Conservation (phyloP, 495 filamentous ascomycete genomes). For the Alectoria sarmentosa region DNA sequence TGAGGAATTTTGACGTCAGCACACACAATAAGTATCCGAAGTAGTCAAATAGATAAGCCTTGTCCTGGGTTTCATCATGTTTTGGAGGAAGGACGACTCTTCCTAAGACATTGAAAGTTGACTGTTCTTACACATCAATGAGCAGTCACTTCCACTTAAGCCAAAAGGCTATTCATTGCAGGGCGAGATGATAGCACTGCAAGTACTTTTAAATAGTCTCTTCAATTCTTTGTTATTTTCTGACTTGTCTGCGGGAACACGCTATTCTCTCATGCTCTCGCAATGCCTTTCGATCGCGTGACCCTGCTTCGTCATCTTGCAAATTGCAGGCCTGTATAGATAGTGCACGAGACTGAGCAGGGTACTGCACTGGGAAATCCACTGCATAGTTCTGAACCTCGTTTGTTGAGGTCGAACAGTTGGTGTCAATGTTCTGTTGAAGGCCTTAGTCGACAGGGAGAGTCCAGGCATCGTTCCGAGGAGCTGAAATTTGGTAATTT, state of each 20-base stretch:
- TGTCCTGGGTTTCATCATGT: not conserved
- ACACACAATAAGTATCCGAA: not conserved
- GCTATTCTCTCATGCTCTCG: not conserved
- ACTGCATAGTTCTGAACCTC: not conserved
- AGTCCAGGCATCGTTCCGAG: not conserved
- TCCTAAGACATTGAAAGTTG: not conserved
- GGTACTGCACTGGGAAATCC: not conserved
- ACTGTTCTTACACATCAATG: not conserved
- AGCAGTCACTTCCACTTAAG: not conserved
- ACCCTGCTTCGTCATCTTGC: not conserved
- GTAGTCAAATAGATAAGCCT: not conserved
- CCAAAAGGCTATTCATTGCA: not conserved
- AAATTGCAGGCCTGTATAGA: not conserved
- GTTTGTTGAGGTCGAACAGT: not conserved
- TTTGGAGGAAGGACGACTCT: not conserved
- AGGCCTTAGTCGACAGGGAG: not conserved
- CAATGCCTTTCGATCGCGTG: not conserved
- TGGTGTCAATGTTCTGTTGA: not conserved
- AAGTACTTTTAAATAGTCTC: not conserved
- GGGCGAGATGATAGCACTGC: not conserved
- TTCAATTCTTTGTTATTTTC: not conserved
- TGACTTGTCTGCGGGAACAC: too few relatives aligned
- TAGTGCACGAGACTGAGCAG: not conserved
- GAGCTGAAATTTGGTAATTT: not conserved
- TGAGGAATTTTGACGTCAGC: not conserved